phyloP scores from a whole-genome alignment of 306 rosid genomes.

The Cicer arietinum region DNA sequence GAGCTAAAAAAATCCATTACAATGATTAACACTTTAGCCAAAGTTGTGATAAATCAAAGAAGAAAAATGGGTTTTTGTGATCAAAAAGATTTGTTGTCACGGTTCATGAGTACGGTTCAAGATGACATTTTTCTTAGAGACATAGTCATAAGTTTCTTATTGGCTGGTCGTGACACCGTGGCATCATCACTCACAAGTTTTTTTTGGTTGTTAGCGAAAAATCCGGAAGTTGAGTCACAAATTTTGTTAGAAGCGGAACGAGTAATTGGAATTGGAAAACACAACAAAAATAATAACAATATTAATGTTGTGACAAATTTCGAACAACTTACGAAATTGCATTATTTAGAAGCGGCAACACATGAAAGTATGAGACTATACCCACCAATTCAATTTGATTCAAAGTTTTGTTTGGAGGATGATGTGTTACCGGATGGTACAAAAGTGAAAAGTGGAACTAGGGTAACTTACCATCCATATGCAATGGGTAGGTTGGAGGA shows the following conservation, averaged over 20 bases:
- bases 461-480: slow-evolving; percentile 88
- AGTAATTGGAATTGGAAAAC: slow-evolving; percentile 47
- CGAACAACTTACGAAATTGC: slow-evolving; percentile 59
- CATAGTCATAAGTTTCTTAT: slow-evolving; percentile 71
- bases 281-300: not conserved
- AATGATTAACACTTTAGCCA: slow-evolving; percentile 61
- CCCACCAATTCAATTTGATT: slow-evolving; percentile 86
- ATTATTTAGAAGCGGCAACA: slow-evolving; percentile 66
- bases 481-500: slow-evolving; percentile 81
- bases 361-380: slow-evolving; percentile 79
- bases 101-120: slow-evolving; percentile 62
- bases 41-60: slow-evolving; percentile 65
- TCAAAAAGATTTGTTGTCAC: slow-evolving; percentile 70
- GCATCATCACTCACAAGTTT: slow-evolving; percentile 82
- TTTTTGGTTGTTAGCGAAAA: slow-evolving; percentile 68
- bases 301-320: slow-evolving; percentile 22
- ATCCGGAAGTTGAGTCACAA: slow-evolving; percentile 50
- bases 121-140: slow-evolving; percentile 77
- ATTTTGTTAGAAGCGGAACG: slow-evolving; percentile 63
- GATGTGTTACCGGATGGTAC: slow-evolving; percentile 81
- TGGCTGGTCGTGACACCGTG: slow-evolving; percentile 89
- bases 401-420: slow-evolving; percentile 68
- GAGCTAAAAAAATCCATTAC: slow-evolving; percentile 50
- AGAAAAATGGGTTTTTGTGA: slow-evolving; percentile 49
- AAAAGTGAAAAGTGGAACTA: slow-evolving; percentile 65